Percentiles rank a stretch among this genome's conserved stretches.
These are phyloP conservation scores for Phytophthora capsici DNA, from an alignment of 352 stramenopile species.

Conservation along the genomic window DNA sequence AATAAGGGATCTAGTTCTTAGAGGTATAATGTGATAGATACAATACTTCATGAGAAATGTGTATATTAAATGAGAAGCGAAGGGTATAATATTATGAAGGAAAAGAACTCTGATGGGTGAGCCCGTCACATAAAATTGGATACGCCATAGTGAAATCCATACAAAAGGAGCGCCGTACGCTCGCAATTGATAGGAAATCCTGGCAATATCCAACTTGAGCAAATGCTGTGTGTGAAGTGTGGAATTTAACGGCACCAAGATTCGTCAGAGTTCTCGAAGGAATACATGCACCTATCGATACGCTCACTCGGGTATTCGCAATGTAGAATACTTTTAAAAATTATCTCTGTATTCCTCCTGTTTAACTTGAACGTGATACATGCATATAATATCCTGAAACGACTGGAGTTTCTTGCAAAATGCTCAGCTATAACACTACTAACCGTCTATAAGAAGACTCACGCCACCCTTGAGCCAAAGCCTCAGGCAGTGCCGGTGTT, in stretches of 20 bases:
- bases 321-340: background rate
- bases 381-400: constrained; percentile 1
- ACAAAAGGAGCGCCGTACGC: background rate
- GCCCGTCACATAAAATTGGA: constrained; percentile 36
- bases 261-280: too few species aligned
- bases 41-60: background rate
- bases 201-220: constrained; percentile 4
- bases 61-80: background rate
- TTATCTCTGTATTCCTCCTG: background rate
- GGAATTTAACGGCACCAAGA: too few species aligned
- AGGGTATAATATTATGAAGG: background rate
- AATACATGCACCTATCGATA: too few species aligned
- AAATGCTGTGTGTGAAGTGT: too few species aligned
- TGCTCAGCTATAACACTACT: too few species aligned
- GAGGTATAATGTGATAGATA: background rate
- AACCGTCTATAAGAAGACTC: too few species aligned
- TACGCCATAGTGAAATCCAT: background rate
- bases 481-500: background rate
- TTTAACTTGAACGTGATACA: background rate
- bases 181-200: constrained; percentile 2
- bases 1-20: background rate
- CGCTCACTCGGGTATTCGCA: too few species aligned
- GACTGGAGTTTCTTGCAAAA: background rate
- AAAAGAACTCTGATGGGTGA: constrained; percentile 17
- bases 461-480: too few species aligned